Base-by-base conservation (phyloP, 2,329 filamentous ascomycete genomes). In the Fusarium sp. region DNA sequence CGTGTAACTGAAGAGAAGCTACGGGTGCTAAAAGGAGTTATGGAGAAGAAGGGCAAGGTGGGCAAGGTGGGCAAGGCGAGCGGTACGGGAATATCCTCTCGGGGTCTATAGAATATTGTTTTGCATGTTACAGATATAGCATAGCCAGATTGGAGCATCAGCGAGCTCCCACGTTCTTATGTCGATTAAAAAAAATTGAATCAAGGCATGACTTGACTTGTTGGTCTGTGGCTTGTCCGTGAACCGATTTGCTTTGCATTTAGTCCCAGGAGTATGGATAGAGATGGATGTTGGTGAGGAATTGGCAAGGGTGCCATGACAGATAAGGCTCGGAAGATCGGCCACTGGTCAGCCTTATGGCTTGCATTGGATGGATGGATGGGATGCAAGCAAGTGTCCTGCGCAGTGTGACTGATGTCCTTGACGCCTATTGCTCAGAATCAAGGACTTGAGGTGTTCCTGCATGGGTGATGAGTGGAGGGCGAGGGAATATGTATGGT, bases 1-100 rank as follows among this genome's bases (percentile, higher is more conserved):
- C 87, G 90, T 64, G 90, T 97, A 34, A 98, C 96, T 4, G 94
- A 98, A 81, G 93, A 98, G 85, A 93, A 94, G 79, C 85, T 99
- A 35, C 88, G 89, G 65, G 90, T 93, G 48, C 84, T 99, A 72
- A 95, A 95, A 82, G 88, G 89, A 48, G 93, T 94, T 34, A 88
- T 90, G 72, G 88, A 87, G 80, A 91, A 88, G 80, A 88, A 77
- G 68, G 37, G 54, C 34, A 78, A 71, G 52, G 59, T 60, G 41
- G 62, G 48, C 50, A 78, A 71, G 52, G 59, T 60, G 41, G 62
- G 48, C 50, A 67, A 50, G 41, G 69, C 50, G 63, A 57, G 70
- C 48, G 50, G 58, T 39, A 66, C 73, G 16, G 66, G 63, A 27
- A 67, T 64, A 66, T 67, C 66, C 52, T 67, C 74, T 56, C 67